Conservation (phyloP, 306 rosid genomes). For the Quercus bicolor region DNA sequence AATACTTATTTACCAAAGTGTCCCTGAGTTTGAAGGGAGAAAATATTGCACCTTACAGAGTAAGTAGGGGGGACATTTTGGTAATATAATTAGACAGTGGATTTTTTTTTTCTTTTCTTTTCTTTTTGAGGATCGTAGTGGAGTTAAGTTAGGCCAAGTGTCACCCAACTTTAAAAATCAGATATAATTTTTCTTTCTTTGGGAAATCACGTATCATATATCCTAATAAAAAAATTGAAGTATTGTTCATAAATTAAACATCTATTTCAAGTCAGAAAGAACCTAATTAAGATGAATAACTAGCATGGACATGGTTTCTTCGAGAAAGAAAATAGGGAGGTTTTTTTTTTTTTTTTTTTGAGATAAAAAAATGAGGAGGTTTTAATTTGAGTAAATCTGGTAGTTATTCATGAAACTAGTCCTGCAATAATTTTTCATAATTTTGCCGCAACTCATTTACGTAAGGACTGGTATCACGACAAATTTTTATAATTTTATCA, state of each 20-base stretch:
- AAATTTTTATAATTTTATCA: too few species aligned
- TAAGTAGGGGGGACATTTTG: not conserved
- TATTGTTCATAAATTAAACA: not conserved
- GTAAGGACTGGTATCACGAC: too few species aligned
- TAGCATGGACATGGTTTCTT: not conserved
- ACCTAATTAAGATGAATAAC: not conserved
- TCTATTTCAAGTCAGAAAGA: slow-evolving; percentile 14
- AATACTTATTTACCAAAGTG: not conserved
- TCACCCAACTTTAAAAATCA: not conserved
- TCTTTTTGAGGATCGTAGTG: too few species aligned
- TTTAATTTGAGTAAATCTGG: too few species aligned
- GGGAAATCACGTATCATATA: not conserved
- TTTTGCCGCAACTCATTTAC: too few species aligned
- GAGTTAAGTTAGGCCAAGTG: not conserved
- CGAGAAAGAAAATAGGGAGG: not conserved
- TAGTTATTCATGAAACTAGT: too few species aligned
- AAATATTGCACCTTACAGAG: not conserved
- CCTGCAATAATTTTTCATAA: too few species aligned
- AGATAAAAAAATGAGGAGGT: too few species aligned
- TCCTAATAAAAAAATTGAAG: not conserved
- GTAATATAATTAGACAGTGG: not conserved
- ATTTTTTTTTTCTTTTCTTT: too few species aligned
- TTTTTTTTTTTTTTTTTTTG: too few species aligned
- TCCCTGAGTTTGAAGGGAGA: not conserved
- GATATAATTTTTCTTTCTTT: not conserved